Evolutionary conservation across 352 stramenopile genomes (phyloP).

Genomic region (Phytophthora litchii): DNA sequence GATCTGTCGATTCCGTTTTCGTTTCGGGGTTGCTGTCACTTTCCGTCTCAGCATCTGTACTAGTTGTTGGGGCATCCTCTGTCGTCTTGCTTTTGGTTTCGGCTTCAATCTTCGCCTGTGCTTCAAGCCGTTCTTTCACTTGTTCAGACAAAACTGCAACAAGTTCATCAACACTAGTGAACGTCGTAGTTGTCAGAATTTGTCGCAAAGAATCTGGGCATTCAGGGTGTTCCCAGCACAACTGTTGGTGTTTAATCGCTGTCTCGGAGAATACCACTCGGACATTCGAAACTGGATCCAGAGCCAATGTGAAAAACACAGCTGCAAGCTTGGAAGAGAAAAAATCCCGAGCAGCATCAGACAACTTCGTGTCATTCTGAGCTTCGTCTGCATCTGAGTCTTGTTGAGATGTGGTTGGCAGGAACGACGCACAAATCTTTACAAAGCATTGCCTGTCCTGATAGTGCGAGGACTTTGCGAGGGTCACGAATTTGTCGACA

Average conservation of each 20-base stretch:
- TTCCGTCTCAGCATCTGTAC: constrained; percentile 10
- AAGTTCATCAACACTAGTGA: constrained; percentile 36
- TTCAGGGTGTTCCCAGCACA: constrained; percentile 36
- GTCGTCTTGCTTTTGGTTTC: constrained; percentile 16
- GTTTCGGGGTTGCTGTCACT: constrained; percentile 4
- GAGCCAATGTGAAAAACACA: constrained; percentile 63
- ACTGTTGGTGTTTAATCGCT: constrained; percentile 49
- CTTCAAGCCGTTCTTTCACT: constrained; percentile 22
- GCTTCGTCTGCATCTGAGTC: constrained; percentile 6
- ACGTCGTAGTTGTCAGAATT: constrained; percentile 29
- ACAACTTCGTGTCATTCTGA: constrained; percentile 13
- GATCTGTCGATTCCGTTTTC: constrained; percentile 7
- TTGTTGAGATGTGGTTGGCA: constrained; percentile 23
- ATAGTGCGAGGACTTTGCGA: constrained; percentile 63
- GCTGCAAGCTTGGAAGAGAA: constrained; percentile 55
- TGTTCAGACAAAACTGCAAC: constrained; percentile 30
- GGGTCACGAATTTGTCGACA: constrained; percentile 51
- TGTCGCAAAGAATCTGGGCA: constrained; percentile 36
- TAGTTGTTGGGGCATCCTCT: background rate
- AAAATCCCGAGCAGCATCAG: constrained; percentile 31
- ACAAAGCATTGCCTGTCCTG: constrained; percentile 75
- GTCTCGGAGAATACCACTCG: constrained; percentile 64
- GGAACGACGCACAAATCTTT: constrained; percentile 65
- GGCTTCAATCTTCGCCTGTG: constrained; percentile 10
- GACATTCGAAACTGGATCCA: constrained; percentile 78